Base-by-base conservation (phyloP, 164 flowering plant species). In the Stephania yunnanensis region DNA sequence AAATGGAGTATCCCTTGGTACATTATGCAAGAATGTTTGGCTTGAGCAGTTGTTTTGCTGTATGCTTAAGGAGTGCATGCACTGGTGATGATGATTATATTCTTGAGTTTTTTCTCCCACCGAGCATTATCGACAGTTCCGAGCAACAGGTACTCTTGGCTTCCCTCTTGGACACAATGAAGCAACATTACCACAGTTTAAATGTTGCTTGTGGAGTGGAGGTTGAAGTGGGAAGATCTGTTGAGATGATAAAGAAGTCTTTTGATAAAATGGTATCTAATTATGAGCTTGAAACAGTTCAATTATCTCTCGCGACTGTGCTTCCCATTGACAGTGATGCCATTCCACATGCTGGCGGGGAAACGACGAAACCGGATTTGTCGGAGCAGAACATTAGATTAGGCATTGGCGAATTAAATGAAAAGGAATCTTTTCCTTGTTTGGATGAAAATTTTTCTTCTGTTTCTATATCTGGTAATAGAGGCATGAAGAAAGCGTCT, bases 1-100 rank as follows among this genome's bases (percentile, higher is more conserved):
- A 95, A 83, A 86, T 83, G 11, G 92, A 95, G 75, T 95, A 93
- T 80, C 99, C 99, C 1, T 82, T 95, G 69, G 99, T 92, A 45
- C 99, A 95, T 79, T 95, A 93, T 83, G 98, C 99, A 31, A 96
- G 91, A 20, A 81, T 95, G 92, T 95, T 95, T 80, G 87, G 89
- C 67, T 75, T 95, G 71, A 81, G 70, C 11, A 81, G 97, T 79
- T 86, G 92, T 78, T 91, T 93, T 75, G 92, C 99, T 6, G 85
- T 95, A 71, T 92, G 98, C 79, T 79, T 95, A 45, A 78, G 87
- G 73, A 95, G 97, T 77, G 78, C 76, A 46, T 81, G 87, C 75
- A 92, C 97, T 17, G 98, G 94, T 66, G 81, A 87, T 78, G 99
- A 95, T 79, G 91, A 92, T 68, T 95, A 93, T 73, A 78, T 95